Conservation (phyloP, 2,329 filamentous ascomycete genomes). For the Calycina marina region DNA sequence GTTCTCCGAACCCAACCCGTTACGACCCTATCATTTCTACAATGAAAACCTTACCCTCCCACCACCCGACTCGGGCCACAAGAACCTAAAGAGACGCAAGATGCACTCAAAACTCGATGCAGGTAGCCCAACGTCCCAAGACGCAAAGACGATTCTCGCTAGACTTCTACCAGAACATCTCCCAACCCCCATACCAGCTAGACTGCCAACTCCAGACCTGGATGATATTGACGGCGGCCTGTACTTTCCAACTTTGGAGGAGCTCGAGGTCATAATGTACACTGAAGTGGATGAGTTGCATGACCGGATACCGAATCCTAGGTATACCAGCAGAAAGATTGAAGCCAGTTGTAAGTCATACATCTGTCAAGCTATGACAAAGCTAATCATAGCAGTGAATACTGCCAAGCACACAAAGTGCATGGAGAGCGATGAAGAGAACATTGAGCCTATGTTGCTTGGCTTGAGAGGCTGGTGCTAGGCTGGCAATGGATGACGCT, state of each 20-base stretch:
- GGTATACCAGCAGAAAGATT: too few relatives aligned
- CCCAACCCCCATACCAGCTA: conserved; percentile 12
- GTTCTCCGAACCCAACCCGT: not conserved
- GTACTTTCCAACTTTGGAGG: conserved; percentile 7
- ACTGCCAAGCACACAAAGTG: conserved; percentile 9
- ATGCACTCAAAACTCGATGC: not conserved
- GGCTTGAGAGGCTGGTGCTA: not conserved
- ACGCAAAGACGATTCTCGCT: not conserved
- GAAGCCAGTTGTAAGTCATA: not conserved
- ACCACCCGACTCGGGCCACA: too few relatives aligned
- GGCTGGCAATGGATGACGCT: not conserved
- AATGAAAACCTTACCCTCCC: not conserved
- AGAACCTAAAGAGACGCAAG: too few relatives aligned
- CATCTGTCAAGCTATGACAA: not conserved
- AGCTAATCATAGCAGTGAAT: not conserved
- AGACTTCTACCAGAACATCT: conserved; percentile 9
- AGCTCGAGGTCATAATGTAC: not conserved
- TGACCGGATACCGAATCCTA: too few relatives aligned
- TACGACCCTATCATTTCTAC: not conserved
- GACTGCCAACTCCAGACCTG: conserved; percentile 16
- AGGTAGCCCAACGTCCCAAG: not conserved
- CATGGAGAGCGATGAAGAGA: not conserved
- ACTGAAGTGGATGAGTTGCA: not conserved
- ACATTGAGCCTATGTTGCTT: not conserved
- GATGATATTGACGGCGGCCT: conserved; percentile 6